Conservation (phyloP, 148 eudicot species). For the Heliamphora exappendiculata region DNA sequence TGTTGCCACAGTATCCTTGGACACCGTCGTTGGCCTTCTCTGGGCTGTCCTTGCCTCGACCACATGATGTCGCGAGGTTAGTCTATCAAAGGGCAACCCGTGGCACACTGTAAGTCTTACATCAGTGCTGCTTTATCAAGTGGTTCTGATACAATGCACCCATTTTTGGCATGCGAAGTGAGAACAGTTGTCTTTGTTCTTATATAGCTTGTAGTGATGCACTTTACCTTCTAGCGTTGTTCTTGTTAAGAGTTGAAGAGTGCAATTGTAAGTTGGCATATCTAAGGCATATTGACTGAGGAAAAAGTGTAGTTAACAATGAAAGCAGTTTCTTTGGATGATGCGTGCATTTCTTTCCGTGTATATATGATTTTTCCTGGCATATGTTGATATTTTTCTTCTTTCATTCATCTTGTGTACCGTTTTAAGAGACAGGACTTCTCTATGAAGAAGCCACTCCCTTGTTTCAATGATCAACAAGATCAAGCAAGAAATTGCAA, state of each 20-base stretch:
- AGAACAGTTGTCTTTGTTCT: too few relatives aligned
- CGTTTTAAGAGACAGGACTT: neutral
- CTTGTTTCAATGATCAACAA: neutral
- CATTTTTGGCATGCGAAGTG: too few relatives aligned
- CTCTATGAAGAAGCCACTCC: neutral
- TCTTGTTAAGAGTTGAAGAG: neutral
- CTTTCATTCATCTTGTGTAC: slow-evolving; percentile 1
- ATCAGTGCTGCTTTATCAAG: too few relatives aligned
- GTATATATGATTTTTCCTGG: neutral
- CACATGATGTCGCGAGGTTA: too few relatives aligned
- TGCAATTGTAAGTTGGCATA: neutral
- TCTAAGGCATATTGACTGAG: neutral
- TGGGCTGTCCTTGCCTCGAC: too few relatives aligned
- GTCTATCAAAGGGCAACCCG: too few relatives aligned
- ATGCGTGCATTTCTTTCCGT: neutral
- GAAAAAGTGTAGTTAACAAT: neutral
- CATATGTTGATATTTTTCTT: neutral
- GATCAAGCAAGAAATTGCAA: neutral
- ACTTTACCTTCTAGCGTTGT: neutral
- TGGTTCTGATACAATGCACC: too few relatives aligned
- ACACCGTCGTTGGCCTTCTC: too few relatives aligned
- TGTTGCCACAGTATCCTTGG: too few relatives aligned
- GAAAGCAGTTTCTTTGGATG: neutral
- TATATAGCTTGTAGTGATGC: too few relatives aligned
- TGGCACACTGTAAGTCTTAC: too few relatives aligned